These are phyloP conservation scores for Paecilomyces dactylethromorphus DNA, from an alignment of 2,329 filamentous ascomycete species.

Conservation along the genomic window DNA sequence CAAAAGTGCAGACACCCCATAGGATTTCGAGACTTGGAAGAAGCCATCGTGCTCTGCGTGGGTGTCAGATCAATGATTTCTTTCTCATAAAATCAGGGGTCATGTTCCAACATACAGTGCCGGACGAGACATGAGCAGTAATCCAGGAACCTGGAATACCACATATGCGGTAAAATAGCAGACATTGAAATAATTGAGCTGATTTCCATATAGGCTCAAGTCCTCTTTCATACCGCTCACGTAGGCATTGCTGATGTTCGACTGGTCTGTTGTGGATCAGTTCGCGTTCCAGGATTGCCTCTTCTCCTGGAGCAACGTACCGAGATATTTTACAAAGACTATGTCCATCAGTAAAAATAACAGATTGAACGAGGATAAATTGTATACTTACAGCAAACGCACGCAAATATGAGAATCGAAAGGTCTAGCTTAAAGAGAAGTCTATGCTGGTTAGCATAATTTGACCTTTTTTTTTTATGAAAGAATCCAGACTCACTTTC, in stretches of 20 bases:
- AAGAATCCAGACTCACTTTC: slow-evolving; percentile 12
- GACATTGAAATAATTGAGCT: slow-evolving; percentile 25
- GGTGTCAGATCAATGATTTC: not conserved
- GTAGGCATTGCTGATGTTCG: slow-evolving; percentile 28
- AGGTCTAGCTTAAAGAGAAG: slow-evolving; percentile 25
- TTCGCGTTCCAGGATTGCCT: not conserved
- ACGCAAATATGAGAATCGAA: slow-evolving; percentile 24
- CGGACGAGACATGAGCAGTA: slow-evolving; percentile 23
- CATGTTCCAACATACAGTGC: slow-evolving; percentile 12
- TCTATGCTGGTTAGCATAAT: slow-evolving; percentile 6
- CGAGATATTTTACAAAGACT: slow-evolving; percentile 21
- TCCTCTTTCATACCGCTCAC: slow-evolving; percentile 27
- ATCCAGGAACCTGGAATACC: slow-evolving; percentile 22
- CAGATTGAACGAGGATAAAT: not conserved
- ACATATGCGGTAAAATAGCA: slow-evolving; percentile 22
- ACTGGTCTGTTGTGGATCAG: slow-evolving; percentile 15
- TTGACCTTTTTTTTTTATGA: no score
- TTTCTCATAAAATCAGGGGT: slow-evolving; percentile 9
- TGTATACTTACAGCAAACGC: slow-evolving; percentile 21
- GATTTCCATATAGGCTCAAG: slow-evolving; percentile 21
- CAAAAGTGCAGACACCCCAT: slow-evolving; percentile 30
- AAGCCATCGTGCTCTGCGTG: not conserved
- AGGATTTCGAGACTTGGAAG: slow-evolving; percentile 24
- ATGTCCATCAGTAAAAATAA: not conserved
- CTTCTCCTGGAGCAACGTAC: slow-evolving; percentile 3